These are phyloP conservation scores for Delonix regia DNA, from an alignment of 306 rosid species.

Conservation along the genomic window DNA sequence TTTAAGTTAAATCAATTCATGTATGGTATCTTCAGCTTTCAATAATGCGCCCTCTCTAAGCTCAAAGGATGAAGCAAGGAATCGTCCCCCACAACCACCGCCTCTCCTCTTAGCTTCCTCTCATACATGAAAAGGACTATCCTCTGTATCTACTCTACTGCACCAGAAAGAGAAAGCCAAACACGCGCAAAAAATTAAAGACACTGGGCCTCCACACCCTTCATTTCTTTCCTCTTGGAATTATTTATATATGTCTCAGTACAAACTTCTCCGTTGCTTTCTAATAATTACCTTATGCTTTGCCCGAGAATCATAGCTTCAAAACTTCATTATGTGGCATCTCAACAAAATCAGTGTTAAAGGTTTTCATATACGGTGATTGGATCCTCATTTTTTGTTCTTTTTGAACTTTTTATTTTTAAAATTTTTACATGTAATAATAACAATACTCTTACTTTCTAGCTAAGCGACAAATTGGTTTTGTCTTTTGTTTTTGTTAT, in stretches of 20 bases:
- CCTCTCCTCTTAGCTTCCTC: neutral
- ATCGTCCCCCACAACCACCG: conserved; percentile 43
- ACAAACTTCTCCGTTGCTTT: conserved; percentile 27
- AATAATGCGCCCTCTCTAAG: conserved; percentile 38
- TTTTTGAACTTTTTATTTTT: too few relatives aligned
- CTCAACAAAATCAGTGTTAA: too few relatives aligned
- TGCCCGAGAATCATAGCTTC: neutral
- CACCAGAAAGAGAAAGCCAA: too few relatives aligned
- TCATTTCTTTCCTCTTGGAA: conserved; percentile 7
- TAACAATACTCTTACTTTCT: too few relatives aligned
- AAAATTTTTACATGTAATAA: too few relatives aligned
- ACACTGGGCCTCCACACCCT: conserved; percentile 43
- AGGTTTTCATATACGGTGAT: neutral
- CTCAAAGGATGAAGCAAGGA: conserved; percentile 20
- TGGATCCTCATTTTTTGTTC: too few relatives aligned
- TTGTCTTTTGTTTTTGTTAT: neutral
- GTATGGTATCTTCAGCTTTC: conserved; percentile 41
- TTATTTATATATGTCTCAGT: neutral
- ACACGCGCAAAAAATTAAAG: too few relatives aligned
- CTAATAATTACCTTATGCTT: conserved; percentile 24
- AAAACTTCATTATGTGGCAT: too few relatives aligned
- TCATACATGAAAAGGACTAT: conserved; percentile 46
- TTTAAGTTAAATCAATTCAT: conserved; percentile 48
- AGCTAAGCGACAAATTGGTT: too few relatives aligned
- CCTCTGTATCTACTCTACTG: conserved; percentile 14